These are phyloP conservation scores for Lactarius quietus DNA, from an alignment of 768 basidiomycete species.

Conservation along the genomic window DNA sequence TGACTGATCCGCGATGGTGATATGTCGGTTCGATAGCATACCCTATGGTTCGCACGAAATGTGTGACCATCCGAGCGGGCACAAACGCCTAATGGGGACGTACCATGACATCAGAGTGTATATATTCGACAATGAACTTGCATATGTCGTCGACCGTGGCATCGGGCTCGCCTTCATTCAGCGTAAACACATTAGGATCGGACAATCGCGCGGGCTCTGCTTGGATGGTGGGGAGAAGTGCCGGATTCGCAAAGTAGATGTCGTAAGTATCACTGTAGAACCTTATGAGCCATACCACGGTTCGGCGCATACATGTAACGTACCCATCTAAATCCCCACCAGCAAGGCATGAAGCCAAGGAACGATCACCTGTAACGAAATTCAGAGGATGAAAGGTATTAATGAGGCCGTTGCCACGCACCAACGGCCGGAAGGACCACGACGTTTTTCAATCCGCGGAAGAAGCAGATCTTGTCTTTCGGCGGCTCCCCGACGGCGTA, in stretches of 20 bases:
- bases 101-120: slow-evolving; percentile 78
- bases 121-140: slow-evolving; percentile 79
- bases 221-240: slow-evolving; percentile 51
- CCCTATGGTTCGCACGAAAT: slow-evolving; percentile 42
- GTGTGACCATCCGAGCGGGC: not conserved
- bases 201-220: slow-evolving; percentile 45
- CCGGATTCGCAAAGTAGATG: slow-evolving; percentile 49
- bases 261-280: slow-evolving; percentile 57
- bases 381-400: not conserved
- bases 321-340: slow-evolving; percentile 81
- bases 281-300: not conserved
- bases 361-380: slow-evolving; percentile 45
- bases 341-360: slow-evolving; percentile 65
- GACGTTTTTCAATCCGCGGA: slow-evolving; percentile 29
- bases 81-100: slow-evolving; percentile 20
- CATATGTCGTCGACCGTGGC: slow-evolving; percentile 69
- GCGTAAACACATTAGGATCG: slow-evolving; percentile 9
- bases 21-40: slow-evolving; percentile 60
- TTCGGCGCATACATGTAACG: not conserved
- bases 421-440: slow-evolving; percentile 28
- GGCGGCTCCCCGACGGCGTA: slow-evolving; percentile 32
- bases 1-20: slow-evolving; percentile 77
- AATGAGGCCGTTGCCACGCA: not conserved
- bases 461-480: slow-evolving; percentile 25
- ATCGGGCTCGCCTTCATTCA: slow-evolving; percentile 32